Evolutionary conservation across 306 rosid species (phyloP).

Genomic region (Phaseolus lunatus): DNA sequence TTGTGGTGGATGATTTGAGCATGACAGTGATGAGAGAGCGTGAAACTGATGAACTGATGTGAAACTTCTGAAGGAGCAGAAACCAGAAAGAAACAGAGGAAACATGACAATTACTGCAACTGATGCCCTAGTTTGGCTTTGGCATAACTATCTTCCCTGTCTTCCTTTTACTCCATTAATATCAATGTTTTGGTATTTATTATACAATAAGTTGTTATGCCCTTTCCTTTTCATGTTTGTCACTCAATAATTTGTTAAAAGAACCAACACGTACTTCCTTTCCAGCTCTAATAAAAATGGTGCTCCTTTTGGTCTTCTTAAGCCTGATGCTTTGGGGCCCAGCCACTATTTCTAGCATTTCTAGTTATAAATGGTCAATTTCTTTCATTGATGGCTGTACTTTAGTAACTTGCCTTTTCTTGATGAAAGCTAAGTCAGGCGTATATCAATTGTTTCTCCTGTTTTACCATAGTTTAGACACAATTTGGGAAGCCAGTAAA

Average conservation of each 20-base stretch:
- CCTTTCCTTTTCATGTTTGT: slow-evolving; percentile 13
- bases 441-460: neutral
- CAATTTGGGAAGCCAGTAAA: neutral
- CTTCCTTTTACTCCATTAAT: neutral
- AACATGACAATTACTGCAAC: neutral
- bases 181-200: neutral
- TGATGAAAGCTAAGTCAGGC: neutral
- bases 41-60: neutral
- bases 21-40: neutral
- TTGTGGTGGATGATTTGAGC: slow-evolving; percentile 21
- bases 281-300: slow-evolving; percentile 7
- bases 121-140: neutral
- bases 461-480: neutral
- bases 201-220: neutral
- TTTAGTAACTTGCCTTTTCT: neutral
- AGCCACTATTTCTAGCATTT: neutral
- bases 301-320: neutral
- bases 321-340: neutral
- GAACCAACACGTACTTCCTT: neutral
- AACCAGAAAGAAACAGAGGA: neutral
- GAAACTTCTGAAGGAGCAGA: neutral
- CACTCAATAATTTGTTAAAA: neutral
- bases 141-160: neutral
- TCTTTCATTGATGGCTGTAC: slow-evolving; percentile 2
- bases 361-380: neutral